Conservation (phyloP, 306 rosid species). For the Quercus alba region DNA sequence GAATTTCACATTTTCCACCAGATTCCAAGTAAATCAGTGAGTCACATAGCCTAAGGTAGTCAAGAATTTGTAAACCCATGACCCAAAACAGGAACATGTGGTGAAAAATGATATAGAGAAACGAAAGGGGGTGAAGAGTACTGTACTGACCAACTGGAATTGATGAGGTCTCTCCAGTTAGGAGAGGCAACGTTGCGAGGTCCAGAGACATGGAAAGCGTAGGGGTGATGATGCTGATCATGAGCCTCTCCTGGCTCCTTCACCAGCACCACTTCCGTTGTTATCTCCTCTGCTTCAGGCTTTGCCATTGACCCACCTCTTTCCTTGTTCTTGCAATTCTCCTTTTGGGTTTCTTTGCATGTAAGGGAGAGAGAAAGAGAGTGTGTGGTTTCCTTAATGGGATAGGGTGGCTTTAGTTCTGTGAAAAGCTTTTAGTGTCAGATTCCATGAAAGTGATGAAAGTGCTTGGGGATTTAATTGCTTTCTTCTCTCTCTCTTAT, state of each 20-base stretch:
- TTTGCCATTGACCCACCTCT: conserved; percentile 35
- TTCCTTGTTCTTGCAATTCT: neutral
- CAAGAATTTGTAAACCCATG: conserved; percentile 6
- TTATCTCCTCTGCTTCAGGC: conserved; percentile 3
- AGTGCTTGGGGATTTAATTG: neutral
- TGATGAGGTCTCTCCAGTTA: conserved; percentile 82
- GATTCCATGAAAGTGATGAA: conserved; percentile 24
- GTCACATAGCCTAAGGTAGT: too few species aligned
- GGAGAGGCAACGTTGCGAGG: conserved; percentile 74
- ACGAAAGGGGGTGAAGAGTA: conserved; percentile 11
- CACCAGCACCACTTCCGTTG: conserved; percentile 2
- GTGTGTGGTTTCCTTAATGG: conserved; percentile 17
- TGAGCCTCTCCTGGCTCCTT: conserved; percentile 32
- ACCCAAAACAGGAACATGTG: neutral
- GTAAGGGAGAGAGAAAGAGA: conserved; percentile 5
- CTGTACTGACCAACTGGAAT: conserved; percentile 69
- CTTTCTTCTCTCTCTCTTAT: neutral
- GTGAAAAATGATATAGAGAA: neutral
- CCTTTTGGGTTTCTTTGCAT: conserved; percentile 27
- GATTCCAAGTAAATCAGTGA: neutral
- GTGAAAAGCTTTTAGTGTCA: conserved; percentile 20
- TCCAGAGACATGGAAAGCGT: conserved; percentile 90
- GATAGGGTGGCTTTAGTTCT: neutral
- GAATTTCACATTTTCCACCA: neutral
- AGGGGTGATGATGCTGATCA: conserved; percentile 32